Evolutionary conservation across 768 basidiomycete genomes (phyloP), one percentile per base, ranked within the genome.

Genomic region (Trametes meyenii): DNA sequence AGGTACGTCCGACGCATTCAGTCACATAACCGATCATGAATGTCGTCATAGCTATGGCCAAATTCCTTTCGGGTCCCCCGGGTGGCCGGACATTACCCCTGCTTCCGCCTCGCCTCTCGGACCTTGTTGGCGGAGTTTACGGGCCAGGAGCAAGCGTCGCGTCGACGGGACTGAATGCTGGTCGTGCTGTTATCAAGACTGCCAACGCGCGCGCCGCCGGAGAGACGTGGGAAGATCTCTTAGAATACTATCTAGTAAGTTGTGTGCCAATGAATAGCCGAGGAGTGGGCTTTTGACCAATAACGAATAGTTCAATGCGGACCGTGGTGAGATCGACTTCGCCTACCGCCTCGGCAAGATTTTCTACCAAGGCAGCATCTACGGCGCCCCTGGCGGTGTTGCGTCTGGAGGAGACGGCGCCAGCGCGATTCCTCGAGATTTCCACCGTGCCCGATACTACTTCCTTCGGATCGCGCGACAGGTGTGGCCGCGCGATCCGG

Each of bases 301-400:
- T 46, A 29, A 57, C 49, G 66, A 50, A 21, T 64, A 96, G 90
- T 99, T 96, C 75, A 97, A 98, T 52, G 93, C 96, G 6, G 94
- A 98, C 68, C 86, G 94, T 26, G 94, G 93, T 26, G 92, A 95
- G 67, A 85, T 85, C 52, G 87, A 89, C 64, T 96, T 93, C 72
- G 94, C 94, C 2, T 94, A 91, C 74, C 86, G 92, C 16, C 83
- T 98, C 2, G 97, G 94, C n/a, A 89, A 93, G 75, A 91, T 98
- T 11, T 96, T 90, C 76, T 98, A 99, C 70, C 91, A 95, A 71
- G 97, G 97, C 17, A 94, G 92, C 60, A 90, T 98, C 38, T 98
- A 97, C 69, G 81, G 84, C 5, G 78, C 85, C 11, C 73, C 80
- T 14, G 94, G 94, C 3, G 96, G 96, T 11, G 86, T 91, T 42